phyloP scores from a whole-genome alignment of 345 rosid species.

The Citrus maxima region DNA sequence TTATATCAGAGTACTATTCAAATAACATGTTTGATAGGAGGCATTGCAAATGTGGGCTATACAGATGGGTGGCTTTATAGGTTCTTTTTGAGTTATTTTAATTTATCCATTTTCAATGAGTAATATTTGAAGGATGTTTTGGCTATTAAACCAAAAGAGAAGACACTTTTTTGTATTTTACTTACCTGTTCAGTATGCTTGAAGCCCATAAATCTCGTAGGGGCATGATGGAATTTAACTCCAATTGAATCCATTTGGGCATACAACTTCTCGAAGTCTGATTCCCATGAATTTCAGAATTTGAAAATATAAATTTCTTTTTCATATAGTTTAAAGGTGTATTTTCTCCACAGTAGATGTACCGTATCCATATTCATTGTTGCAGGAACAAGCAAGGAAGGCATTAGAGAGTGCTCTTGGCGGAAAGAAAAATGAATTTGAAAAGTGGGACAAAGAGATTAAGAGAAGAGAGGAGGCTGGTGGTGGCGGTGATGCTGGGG shows the following conservation, averaged over 20 bases:
- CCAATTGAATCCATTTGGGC: neutral
- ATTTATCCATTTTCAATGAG: neutral
- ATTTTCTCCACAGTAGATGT: neutral
- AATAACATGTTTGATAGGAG: neutral
- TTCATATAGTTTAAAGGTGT: neutral
- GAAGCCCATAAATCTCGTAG: neutral
- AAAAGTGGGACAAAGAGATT: slow-evolving; percentile 84
- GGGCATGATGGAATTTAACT: neutral
- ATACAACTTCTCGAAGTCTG: neutral
- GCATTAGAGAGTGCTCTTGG: slow-evolving; percentile 89
- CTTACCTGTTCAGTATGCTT: neutral
- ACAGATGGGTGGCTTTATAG: neutral
- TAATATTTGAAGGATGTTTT: neutral
- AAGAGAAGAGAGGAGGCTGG: slow-evolving; percentile 81
- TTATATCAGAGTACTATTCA: neutral
- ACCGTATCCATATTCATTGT: neutral
- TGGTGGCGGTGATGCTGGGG: slow-evolving; percentile 53
- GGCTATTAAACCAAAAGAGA: neutral
- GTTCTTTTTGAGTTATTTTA: neutral
- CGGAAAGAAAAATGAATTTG: slow-evolving; percentile 80
- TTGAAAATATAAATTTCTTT: neutral
- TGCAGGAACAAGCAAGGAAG: slow-evolving; percentile 84
- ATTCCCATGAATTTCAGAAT: neutral
- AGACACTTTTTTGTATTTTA: neutral
- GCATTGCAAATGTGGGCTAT: neutral